Evolutionary conservation across 1,284 basidiomycete genomes (phyloP), one percentile per base, ranked within the genome.

Genomic region (Ustilago tritici): DNA sequence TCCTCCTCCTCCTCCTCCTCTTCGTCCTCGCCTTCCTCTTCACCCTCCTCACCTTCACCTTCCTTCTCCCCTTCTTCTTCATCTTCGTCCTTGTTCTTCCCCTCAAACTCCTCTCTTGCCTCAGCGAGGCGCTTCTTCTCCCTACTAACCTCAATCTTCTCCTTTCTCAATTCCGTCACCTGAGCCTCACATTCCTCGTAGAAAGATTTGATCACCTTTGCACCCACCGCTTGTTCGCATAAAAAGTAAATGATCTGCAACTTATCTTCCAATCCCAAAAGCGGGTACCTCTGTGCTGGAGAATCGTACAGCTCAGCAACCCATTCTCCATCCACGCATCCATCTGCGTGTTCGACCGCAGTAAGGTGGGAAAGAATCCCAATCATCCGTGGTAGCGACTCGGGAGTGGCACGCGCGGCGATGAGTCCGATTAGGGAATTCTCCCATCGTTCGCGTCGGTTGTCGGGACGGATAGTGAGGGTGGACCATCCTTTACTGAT

Each of bases 91-190:
- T 71, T 77, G 46, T 70, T 61, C 59, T 86, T 87, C 56, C 87
- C 87, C 56, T 89, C 87, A 47, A 93, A 89, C n/a, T 86, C 84
- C 50, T 89, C 90, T 89, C 94, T 92, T 78, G 93, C 91, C 84
- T 94, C 92, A 63, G 89, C 78, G 65, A 92, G 89, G 83, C 92
- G 91, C 87, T 94, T 95, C 87, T 92, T 92, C 79, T 92, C 89
- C 70, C 95, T 89, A 86, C 95, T 95, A 60, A 95, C 91, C 78
- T 99, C 96, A 41, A 96, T 93, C 86, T 95, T 94, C 86, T 96
- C 94, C 88, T 99, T 99, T 76, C 96, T 89, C 58, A 97, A 89
- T 50, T 95, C 93, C 11, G 97, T 98, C 69, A 99, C 87, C 76
- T 92, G 91, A 77, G 92, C 90, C 82, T 95, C 95, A 81, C 93